Base-by-base conservation (phyloP, 495 filamentous ascomycete genomes). In the Mycothermus thermophilus region DNA sequence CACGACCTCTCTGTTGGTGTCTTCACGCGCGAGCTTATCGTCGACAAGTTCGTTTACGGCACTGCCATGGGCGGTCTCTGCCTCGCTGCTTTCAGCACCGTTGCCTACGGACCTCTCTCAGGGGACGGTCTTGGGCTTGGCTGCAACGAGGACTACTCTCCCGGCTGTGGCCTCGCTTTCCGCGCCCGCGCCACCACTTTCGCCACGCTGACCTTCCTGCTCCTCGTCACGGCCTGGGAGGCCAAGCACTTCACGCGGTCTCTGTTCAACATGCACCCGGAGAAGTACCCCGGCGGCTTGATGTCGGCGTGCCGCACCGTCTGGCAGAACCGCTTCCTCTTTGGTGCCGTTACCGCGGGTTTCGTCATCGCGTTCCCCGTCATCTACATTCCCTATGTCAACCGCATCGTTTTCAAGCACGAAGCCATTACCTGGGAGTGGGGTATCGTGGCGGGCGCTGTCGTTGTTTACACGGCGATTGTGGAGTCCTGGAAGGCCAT, bases 141-240 rank as follows among this genome's bases (percentile, higher is more conserved):
- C 30, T 83, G 80, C 58, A 85, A 85, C 46, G 57, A 72, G 25
- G 46, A 46, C 6, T 77, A 65, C 40, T 58, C 59, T 4, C 45
- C 54, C 0, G 57, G 28, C 8, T 86, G 80, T 51, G 58, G 60
- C 0, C 57, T 66, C 1, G 74, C 81, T 1, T 86, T 82, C 55
- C 72, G 75, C n/a, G 83, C 81, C 3, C 65, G 83, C 9, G 77
- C 79, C 1, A 77, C 83, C 9, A 75, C 74, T 2, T 92, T 85
- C 44, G 77, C 75, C 3, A 79, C 75, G 15, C 63, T 86, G 10
- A 83, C 79, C 0, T 84, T 77, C 54, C 57, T 81, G 28, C 60
- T 81, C 17, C 67, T 84, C 0, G 67, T 83, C 37, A 74, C 71
- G 4, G 79, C 79, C 2, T 82, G 77, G 77, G 77, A 84, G 54